Percentiles rank a stretch among this genome's conserved stretches.
Conservation (phyloP, 306 rosid species). For the Rosa chinensis region DNA sequence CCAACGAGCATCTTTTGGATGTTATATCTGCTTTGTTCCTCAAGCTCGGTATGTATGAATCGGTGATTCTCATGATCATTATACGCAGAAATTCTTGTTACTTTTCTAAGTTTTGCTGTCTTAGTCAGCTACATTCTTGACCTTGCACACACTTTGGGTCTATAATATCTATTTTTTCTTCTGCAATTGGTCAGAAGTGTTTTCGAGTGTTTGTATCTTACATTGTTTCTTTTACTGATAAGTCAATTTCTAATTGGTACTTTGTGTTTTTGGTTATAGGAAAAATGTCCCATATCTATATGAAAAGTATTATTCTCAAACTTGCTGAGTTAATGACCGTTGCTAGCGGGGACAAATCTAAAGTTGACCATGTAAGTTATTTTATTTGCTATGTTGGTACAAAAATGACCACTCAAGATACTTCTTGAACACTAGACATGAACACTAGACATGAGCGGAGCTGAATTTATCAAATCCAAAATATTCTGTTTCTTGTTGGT, state of each 20-base stretch:
- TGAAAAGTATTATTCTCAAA: slow-evolving; percentile 69
- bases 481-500: background rate
- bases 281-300: slow-evolving; percentile 47
- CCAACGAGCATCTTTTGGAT: slow-evolving; percentile 60
- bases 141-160: background rate
- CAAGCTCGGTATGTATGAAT: slow-evolving; percentile 59
- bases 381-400: slow-evolving; percentile 6
- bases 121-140: background rate
- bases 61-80: background rate
- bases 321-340: slow-evolving; percentile 66
- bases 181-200: background rate
- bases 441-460: background rate
- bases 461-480: background rate
- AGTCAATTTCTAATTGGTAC: slow-evolving; percentile 21
- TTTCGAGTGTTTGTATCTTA: background rate
- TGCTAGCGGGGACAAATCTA: slow-evolving; percentile 33
- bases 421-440: background rate
- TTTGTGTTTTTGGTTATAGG: slow-evolving; percentile 51
- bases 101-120: background rate
- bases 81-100: background rate
- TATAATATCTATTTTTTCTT: background rate
- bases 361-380: slow-evolving; percentile 59
- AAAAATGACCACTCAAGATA: background rate
- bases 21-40: slow-evolving; percentile 73
- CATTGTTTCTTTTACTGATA: background rate